Evolutionary conservation across 495 filamentous ascomycete genomes (phyloP), one percentile per base, ranked within the genome.

Genomic region (Trichocladium antarcticum): DNA sequence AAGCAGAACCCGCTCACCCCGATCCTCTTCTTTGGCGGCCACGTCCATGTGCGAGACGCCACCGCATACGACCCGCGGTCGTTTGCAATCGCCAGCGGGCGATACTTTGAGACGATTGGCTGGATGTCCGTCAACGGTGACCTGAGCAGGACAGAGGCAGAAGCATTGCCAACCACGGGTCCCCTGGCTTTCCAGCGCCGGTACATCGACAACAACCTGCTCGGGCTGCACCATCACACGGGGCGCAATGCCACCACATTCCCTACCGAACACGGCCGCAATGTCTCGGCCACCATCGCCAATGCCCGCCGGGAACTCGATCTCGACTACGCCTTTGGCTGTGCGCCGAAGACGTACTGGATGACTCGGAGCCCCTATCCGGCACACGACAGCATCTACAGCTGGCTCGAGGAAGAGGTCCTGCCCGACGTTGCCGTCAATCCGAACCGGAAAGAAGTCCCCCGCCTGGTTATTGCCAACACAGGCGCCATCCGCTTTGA

Each of bases 41-140:
- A 98, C 59, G 78, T 80, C 21, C 92, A 98, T 61, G 83, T 95
- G 37, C 79, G 92, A 5, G 88, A 98, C 57, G 92, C 84, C 59
- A 78, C 73, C 15, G 76, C 77, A 41, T 97, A 85, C 58, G 92
- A 97, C 61, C 69, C 73, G 37, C 84, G 83, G 53, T 83, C 89
- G 1, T 83, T 82, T 50, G 92, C 80, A 1, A 67, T 98, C 12
- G 88, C 89, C 28, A 89, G 84, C 58, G 92, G 92, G n/a, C 76
- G 90, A 2, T 98, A 95, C 64, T 88, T 95, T 76, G 92, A 98
- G 68, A 97, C 93, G n/a, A 81, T 96, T 42, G 92, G 92, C 5
- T 98, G 89, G 71, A 77, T 93, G 78, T 93, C 89, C 9, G 83
- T 97, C 44, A 73, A 80, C 36, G 89, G 86, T 6, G 68, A 89